Evolutionary conservation across 257 asterid genomes (phyloP), one percentile per base, ranked within the genome.

Genomic region (Rehmannia glutinosa): DNA sequence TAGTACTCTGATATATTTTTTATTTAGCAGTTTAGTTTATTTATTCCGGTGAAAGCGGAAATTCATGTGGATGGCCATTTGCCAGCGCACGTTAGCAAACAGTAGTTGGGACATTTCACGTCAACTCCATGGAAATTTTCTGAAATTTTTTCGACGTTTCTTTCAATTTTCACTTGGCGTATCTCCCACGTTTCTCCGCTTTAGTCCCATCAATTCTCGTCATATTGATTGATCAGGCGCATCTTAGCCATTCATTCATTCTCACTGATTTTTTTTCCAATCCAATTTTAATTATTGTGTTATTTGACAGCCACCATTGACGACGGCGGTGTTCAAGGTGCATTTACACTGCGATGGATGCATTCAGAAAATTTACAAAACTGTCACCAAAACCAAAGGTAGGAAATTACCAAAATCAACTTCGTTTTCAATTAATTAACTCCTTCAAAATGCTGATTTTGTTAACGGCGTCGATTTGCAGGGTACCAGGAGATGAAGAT

Each of bases 291-390:
- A n/a, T 24, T n/a, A n/a, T n/a, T n/a, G 11, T 43, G 42, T 32
- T 41, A 15, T 3, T 41, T 43, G n/a, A 30, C 81, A 89, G 98
- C 76, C 72, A 32, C 82, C 86, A 1, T 80, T 86, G 0, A 78
- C 88, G 25, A 89, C 96, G 52, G 84, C 91, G 55, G 82, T 75
- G 70, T 6, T 92, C 71, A 92, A 87, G 71, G 68, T 87, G 51
- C 19, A 69, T 21, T 43, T 92, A 10, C 97, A 92, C 77, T 92
- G 98, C 71, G 90, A 89, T 8, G 98, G 98, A 11, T 92, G 98
- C 79, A 73, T 92, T 6, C 80, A 84, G 62, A 92, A 84, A 50
- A 90, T 92, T 8, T 21, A 67, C 79, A 92, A 76, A 71, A 72
- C 74, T 1, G 79, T 87, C 73, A 66, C 82, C 73, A 87, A 84